Percentiles rank a stretch among this genome's conserved stretches.
phyloP scores from a whole-genome alignment of 192 early-diverging fungal genomes.

The Jimgerdemannia flammicorona region DNA sequence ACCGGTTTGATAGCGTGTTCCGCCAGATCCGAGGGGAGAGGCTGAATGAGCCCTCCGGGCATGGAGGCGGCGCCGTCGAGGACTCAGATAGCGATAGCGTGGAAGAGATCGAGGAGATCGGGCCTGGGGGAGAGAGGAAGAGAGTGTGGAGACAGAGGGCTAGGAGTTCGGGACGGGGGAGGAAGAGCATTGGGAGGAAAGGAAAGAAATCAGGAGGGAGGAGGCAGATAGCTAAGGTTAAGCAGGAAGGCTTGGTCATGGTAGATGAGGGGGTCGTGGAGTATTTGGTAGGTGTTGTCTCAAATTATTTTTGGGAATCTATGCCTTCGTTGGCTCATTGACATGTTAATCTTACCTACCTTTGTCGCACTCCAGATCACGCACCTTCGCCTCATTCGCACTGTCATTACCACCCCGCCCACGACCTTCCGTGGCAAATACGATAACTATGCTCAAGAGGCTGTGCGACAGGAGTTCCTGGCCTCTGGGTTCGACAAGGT shows the following conservation, averaged over 20 bases:
- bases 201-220: background rate
- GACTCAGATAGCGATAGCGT: background rate
- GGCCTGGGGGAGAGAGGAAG: background rate
- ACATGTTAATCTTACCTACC: background rate
- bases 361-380: constrained; percentile 21
- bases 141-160: constrained; percentile 5
- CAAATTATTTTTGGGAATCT: background rate
- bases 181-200: background rate
- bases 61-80: background rate
- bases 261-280: constrained; percentile 30
- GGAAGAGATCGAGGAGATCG: background rate
- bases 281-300: constrained; percentile 21
- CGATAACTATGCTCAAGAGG: constrained; percentile 22
- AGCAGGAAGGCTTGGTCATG: constrained; percentile 19
- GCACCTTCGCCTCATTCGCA: constrained; percentile 30
- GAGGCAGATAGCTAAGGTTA: background rate
- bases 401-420: constrained; percentile 26
- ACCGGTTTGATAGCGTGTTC: constrained; percentile 34
- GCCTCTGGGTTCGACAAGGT: constrained; percentile 35
- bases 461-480: constrained; percentile 29
- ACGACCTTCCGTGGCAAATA: constrained; percentile 21
- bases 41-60: background rate
- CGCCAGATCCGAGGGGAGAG: constrained; percentile 15
- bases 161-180: background rate
- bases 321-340: too few relatives aligned